Base-by-base conservation (phyloP, 75 land plant genomes). In the Cupressus sempervirens region DNA sequence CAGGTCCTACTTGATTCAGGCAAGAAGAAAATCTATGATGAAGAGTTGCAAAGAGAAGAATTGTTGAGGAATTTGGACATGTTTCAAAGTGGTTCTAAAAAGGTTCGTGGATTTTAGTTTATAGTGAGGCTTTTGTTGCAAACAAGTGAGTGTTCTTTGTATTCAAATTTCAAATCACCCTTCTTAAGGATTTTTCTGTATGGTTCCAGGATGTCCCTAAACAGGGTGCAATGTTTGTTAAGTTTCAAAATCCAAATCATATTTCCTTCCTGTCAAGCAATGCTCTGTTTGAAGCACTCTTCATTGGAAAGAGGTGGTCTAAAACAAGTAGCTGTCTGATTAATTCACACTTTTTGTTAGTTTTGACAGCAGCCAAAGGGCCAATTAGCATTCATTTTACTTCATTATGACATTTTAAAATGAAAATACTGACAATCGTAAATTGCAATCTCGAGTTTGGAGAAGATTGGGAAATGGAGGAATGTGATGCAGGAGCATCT, bases 21-120 rank as follows among this genome's bases (percentile, higher is more conserved):
- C 29, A 97, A 97, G 84, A 91, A 91, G 84, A 92, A 91, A 85
- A 82, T 87, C 82, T 97, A 97, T 90, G 99, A 97, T 89, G 98
- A 94, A 84, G 99, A 96, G 52, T 65, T 97, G 56, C 91, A 93
- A 80, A 91, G 91, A 81, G 98, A 96, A 54, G 99, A 96, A 75
- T 83, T 97, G 32, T 82, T 97, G 41, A 92, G 90, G 83, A 90
- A 83, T 84, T 91, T 96, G 67, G 89, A 91, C 8, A 89, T 88
- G 35, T 92, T 91, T 81, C 91, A 90, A 79, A 86, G 82, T 84
- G 87, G 86, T 86, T 82, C 90, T 62, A 94, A 89, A 67, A 88
- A 90, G 96, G 96, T 94, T 79, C 56, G 75, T 53, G 26, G 45
- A 38, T 76, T 48, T 26, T 62, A 62, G 9, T 62, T 62, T 26